Conservation (phyloP, 2,329 filamentous ascomycete species). For the Calonectria pauciramosa region DNA sequence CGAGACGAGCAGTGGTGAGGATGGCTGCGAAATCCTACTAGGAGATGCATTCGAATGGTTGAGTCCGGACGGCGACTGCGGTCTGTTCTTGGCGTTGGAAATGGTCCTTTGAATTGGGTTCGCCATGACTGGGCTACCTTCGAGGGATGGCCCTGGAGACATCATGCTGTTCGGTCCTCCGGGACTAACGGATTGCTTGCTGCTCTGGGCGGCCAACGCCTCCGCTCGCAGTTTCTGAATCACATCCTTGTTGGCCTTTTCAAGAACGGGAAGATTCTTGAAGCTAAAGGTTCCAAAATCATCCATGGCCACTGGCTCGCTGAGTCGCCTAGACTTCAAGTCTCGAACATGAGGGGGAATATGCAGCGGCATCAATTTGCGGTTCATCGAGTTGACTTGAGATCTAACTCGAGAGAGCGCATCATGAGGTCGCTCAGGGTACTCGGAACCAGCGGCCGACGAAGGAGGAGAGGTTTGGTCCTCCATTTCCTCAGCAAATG, state of each 20-base stretch:
- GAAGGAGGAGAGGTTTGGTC: constrained; percentile 85
- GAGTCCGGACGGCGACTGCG: constrained; percentile 86
- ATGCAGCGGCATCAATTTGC: constrained; percentile 93
- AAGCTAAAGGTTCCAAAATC: constrained; percentile 98
- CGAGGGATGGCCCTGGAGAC: constrained; percentile 78
- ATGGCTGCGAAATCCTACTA: constrained; percentile 80
- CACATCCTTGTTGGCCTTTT: constrained; percentile 98
- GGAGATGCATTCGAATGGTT: constrained; percentile 89
- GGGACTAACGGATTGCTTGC: constrained; percentile 63
- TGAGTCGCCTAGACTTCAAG: constrained; percentile 86
- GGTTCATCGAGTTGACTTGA: constrained; percentile 88
- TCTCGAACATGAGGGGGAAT: constrained; percentile 98
- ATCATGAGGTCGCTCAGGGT: constrained; percentile 92
- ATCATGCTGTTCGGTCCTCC: constrained; percentile 57
- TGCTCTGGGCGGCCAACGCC: constrained; percentile 77
- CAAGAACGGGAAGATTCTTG: constrained; percentile 95
- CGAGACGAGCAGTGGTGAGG: constrained; percentile 87
- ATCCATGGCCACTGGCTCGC: constrained; percentile 88
- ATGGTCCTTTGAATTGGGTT: constrained; percentile 85
- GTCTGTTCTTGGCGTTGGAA: constrained; percentile 87
- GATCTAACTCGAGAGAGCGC: constrained; percentile 90
- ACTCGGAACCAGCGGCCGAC: constrained; percentile 79
- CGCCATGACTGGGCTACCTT: constrained; percentile 87
- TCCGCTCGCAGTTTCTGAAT: constrained; percentile 96
- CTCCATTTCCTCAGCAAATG: constrained; percentile 94